Percentiles rank a stretch among this genome's conserved stretches.
Evolutionary conservation across 2,329 filamentous ascomycete species (phyloP).

Genomic region (Colletotrichum scovillei): DNA sequence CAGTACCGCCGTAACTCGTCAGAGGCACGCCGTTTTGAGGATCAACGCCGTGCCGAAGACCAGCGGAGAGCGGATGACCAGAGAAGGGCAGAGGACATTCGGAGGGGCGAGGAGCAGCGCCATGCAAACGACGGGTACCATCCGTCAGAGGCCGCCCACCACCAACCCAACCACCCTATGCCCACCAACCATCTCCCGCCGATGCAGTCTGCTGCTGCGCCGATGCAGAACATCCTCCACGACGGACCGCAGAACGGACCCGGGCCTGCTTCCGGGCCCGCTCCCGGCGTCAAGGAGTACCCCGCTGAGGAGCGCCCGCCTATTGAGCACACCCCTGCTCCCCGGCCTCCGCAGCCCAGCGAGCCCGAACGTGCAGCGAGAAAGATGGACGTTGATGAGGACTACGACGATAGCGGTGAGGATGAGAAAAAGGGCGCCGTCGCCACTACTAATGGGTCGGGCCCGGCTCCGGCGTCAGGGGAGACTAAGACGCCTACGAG

Average conservation of each 20-base stretch:
- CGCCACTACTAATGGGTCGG: constrained; percentile 52
- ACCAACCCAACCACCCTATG: constrained; percentile 73
- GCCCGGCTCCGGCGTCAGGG: constrained; percentile 58
- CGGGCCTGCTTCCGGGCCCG: constrained; percentile 52
- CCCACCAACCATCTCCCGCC: constrained; percentile 68
- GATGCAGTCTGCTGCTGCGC: constrained; percentile 70
- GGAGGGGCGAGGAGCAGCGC: constrained; percentile 70
- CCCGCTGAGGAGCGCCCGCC: constrained; percentile 68
- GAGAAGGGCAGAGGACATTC: constrained; percentile 67
- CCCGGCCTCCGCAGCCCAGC: constrained; percentile 64
- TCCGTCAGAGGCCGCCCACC: constrained; percentile 92
- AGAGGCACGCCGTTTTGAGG: constrained; percentile 74
- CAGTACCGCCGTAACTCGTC: constrained; percentile 82
- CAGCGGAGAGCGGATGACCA: constrained; percentile 64
- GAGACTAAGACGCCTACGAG: constrained; percentile 66
- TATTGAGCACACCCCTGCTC: constrained; percentile 56
- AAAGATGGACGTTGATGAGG: constrained; percentile 97
- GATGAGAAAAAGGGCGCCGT: constrained; percentile 76
- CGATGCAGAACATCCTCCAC: constrained; percentile 64
- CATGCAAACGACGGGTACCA: constrained; percentile 85
- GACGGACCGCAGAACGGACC: constrained; percentile 51
- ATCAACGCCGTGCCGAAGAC: constrained; percentile 70
- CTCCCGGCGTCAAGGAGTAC: constrained; percentile 61
- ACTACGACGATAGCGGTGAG: constrained; percentile 95
- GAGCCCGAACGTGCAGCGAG: constrained; percentile 87